These are phyloP conservation scores for Triticum timopheevii DNA, from an alignment of 176 grass and related monocot species.

Conservation along the genomic window DNA sequence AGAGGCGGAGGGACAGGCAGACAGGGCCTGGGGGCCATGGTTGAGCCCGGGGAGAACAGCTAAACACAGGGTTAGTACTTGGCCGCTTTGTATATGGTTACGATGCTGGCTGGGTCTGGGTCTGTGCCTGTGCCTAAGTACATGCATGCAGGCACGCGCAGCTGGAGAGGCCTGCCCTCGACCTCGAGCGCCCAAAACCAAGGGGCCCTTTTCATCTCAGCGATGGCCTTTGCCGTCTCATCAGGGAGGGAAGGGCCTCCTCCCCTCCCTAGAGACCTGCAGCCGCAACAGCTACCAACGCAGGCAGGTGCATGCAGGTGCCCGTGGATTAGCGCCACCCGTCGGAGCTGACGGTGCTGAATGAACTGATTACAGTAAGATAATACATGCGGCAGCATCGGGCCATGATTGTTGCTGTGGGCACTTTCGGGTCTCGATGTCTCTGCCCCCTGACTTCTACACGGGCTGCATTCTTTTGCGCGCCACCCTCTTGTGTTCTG, in stretches of 20 bases:
- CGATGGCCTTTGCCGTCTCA: conserved; percentile 21
- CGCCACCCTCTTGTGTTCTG: neutral
- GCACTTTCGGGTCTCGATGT: neutral
- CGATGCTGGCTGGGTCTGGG: neutral
- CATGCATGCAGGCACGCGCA: conserved; percentile 20
- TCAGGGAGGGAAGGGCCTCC: neutral
- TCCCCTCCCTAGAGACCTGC: conserved; percentile 17
- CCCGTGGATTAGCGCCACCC: neutral
- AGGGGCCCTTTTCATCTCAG: neutral
- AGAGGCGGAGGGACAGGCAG: conserved; percentile 28
- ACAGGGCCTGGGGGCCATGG: conserved; percentile 27
- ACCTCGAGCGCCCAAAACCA: conserved; percentile 36
- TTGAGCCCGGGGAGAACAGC: conserved; percentile 1
- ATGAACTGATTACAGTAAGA: neutral
- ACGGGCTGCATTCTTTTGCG: conserved; percentile 23
- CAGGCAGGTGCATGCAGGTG: conserved; percentile 21
- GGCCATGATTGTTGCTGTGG: conserved; percentile 26
- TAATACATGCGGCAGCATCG: neutral
- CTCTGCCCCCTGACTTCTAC: neutral
- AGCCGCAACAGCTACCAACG: conserved; percentile 46
- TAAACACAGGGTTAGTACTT: neutral
- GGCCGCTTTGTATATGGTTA: conserved; percentile 30
- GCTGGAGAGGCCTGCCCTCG: neutral
- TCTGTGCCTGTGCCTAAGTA: neutral
- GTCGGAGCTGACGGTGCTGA: neutral